Base-by-base conservation (phyloP, 257 asterid genomes). In the Salvia hispanica region DNA sequence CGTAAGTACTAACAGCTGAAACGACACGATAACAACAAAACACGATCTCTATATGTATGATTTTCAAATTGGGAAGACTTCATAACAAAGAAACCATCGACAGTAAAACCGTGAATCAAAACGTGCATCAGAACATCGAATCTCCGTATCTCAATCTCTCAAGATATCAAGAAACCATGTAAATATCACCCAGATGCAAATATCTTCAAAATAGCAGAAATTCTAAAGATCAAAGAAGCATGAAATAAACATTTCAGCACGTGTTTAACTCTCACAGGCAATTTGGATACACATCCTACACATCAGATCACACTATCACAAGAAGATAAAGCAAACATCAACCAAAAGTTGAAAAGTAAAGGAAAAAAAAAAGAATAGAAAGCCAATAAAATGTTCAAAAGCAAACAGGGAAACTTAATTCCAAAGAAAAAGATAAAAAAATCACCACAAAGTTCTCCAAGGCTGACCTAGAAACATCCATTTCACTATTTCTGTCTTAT, bases 241-340 rank as follows among this genome's bases (percentile, higher is more conserved):
- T 18, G 4, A 46, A 55, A 54, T 7, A 52, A 59, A 66, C 21
- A 52, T 46, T 51, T 11, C 6, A 33, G 16, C 69, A 21, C 31
- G 33, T 53, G 12, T 47, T 13, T 14, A 44, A 46, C 47, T 56
- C 51, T 15, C 14, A 18, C 9, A 11, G 3, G 1, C 33, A 36
- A 36, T 50, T 16, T 62, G 31, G 63, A 75, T 69, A 66, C 50
- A 76, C 67, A 66, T 42, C 79, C 64, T 67, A 62, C 47, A 55
- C 67, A 69, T 72, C 58, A 65, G 62, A 73, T 73, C 75, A 73
- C 61, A 67, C 70, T 46, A 59, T 66, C 18, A 55, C 13, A 12
- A 73, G 62, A 62, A 73, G 62, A 62, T 31, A 65, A 80, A 64
- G 58, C 67, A 72, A 61, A 64, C 40, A 52, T 43, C 66, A 53